A percentile compares a stretch with the other conserved stretches of the same genome.
Evolutionary conservation across 2,329 filamentous ascomycete genomes (phyloP).

Genomic region (Colletotrichum agaves): DNA sequence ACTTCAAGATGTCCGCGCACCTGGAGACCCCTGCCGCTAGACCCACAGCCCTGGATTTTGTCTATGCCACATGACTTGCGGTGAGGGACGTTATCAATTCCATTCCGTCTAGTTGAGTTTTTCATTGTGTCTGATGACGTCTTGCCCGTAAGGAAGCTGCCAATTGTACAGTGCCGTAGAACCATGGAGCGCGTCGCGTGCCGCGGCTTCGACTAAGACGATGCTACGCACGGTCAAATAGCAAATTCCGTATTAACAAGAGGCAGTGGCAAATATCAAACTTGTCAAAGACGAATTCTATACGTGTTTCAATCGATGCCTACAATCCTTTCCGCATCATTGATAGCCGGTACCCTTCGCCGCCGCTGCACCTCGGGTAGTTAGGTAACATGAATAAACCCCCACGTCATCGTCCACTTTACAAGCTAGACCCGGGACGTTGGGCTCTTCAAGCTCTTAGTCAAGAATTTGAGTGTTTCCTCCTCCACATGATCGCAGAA

Average conservation of each 20-base stretch:
- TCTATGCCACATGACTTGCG: slow-evolving; percentile 13
- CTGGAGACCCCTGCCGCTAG: neutral
- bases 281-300: slow-evolving; percentile 47
- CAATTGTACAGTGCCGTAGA: neutral
- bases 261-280: no score
- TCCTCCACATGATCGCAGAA: slow-evolving; percentile 12
- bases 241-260: no score
- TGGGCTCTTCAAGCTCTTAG: neutral
- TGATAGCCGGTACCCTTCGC: neutral
- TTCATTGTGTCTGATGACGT: slow-evolving; percentile 4
- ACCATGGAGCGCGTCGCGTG: neutral
- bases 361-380: neutral
- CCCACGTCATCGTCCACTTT: slow-evolving; percentile 17
- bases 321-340: neutral
- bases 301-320: no score
- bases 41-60: slow-evolving; percentile 13
- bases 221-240: no score
- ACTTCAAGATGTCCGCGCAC: slow-evolving; percentile 6
- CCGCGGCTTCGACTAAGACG: neutral
- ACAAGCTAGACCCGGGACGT: neutral
- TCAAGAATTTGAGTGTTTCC: neutral
- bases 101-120: neutral
- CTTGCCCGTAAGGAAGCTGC: no score
- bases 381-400: neutral
- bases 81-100: neutral